Conservation (phyloP, 352 stramenopile species). For the Peronospora belbahrii region DNA sequence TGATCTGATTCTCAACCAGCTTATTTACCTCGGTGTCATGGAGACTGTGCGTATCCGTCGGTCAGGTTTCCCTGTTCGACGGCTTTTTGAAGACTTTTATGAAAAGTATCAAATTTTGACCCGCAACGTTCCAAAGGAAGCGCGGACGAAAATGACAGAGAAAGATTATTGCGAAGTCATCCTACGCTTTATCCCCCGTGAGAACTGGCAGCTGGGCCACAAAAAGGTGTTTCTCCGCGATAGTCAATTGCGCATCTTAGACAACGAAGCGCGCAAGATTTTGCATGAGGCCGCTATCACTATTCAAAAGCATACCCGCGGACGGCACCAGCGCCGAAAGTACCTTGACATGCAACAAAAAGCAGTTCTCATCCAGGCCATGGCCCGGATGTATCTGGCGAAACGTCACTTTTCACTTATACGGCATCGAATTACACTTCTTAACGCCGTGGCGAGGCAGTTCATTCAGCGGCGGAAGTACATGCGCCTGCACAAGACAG, state of each 20-base stretch:
- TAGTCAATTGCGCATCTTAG: slow-evolving; percentile 69
- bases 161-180: slow-evolving; percentile 84
- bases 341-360: slow-evolving; percentile 54
- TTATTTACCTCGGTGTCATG: slow-evolving; percentile 88
- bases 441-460: slow-evolving; percentile 64
- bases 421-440: slow-evolving; percentile 46
- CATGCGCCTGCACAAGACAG: slow-evolving; percentile 45
- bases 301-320: slow-evolving; percentile 72
- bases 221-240: slow-evolving; percentile 87
- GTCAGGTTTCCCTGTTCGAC: slow-evolving; percentile 79
- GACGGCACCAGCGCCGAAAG: slow-evolving; percentile 56
- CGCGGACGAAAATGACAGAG: slow-evolving; percentile 46
- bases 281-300: slow-evolving; percentile 65
- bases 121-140: slow-evolving; percentile 50
- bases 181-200: slow-evolving; percentile 60
- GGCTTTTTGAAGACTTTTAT: slow-evolving; percentile 80
- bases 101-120: slow-evolving; percentile 86
- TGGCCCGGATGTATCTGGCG: slow-evolving; percentile 60
- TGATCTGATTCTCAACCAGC: slow-evolving; percentile 79
- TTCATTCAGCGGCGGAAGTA: slow-evolving; percentile 75
- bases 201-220: slow-evolving; percentile 85
- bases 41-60: slow-evolving; percentile 86
- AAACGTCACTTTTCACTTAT: slow-evolving; percentile 44
- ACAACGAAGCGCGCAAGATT: slow-evolving; percentile 84
- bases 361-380: slow-evolving; percentile 59